Conservation (phyloP, 148 eudicot genomes). For the Spergularia bocconei region DNA sequence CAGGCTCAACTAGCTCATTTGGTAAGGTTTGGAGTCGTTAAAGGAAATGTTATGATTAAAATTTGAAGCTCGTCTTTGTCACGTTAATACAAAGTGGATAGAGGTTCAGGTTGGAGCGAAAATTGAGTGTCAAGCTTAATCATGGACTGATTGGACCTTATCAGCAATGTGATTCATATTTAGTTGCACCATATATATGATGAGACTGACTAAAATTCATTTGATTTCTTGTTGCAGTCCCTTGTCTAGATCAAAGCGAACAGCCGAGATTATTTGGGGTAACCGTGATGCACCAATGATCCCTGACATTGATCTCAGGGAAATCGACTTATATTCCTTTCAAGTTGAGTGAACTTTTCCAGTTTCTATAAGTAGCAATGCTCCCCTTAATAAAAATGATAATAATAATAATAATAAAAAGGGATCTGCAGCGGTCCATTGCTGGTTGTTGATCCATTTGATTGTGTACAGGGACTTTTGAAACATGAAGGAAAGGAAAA, state of each 20-base stretch:
- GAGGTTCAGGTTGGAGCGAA: too few species aligned
- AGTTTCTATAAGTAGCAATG: not conserved
- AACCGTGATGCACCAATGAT: conserved; percentile 65
- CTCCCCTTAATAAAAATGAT: not conserved
- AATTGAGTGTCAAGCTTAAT: too few species aligned
- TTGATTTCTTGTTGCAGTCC: conserved; percentile 51
- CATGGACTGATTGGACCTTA: too few species aligned
- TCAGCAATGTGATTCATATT: not conserved
- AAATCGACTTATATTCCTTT: conserved; percentile 88
- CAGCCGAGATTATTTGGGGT: conserved; percentile 94
- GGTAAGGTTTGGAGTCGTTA: too few species aligned
- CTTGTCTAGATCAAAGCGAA: conserved; percentile 74
- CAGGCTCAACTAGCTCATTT: not conserved
- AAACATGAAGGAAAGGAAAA: conserved; percentile 85
- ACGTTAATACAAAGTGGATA: too few species aligned
- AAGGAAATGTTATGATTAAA: too few species aligned
- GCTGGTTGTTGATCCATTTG: conserved; percentile 25
- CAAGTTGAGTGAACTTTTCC: conserved; percentile 57
- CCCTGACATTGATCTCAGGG: conserved; percentile 72
- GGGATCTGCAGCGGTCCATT: not conserved
- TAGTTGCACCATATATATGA: not conserved
- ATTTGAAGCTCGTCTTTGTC: too few species aligned
- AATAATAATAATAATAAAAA: not conserved
- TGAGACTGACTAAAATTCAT: not conserved
- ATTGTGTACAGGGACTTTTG: conserved; percentile 72